Percentiles rank a stretch among this genome's conserved stretches.
phyloP scores from a whole-genome alignment of 1,139 yeast genomes.

The Kodamaea plutei region DNA sequence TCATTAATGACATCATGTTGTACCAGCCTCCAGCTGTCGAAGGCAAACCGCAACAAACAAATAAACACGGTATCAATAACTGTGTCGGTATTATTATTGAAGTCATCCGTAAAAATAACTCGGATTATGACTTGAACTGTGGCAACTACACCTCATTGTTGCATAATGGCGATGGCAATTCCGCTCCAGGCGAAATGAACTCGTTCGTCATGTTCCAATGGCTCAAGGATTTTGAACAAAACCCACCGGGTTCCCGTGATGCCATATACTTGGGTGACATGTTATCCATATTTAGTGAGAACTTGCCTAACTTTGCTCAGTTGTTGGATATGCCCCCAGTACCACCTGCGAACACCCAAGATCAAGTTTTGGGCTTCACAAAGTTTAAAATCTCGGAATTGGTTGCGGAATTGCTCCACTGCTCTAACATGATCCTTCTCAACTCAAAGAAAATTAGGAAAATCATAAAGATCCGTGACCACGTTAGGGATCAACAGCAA shows the following conservation, averaged over 20 bases:
- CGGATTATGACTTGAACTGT: constrained; percentile 46
- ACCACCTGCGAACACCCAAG: constrained; percentile 19
- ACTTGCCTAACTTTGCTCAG: constrained; percentile 28
- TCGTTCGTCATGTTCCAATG: constrained; percentile 44
- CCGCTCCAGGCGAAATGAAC: constrained; percentile 36
- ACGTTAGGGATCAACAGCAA: constrained; percentile 29
- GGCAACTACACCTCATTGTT: constrained; percentile 37
- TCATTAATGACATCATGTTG: constrained; percentile 43
- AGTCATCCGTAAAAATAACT: constrained; percentile 43
- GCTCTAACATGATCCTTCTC: constrained; percentile 46
- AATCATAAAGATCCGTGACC: constrained; percentile 35
- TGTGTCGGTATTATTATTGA: constrained; percentile 48
- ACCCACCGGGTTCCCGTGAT: constrained; percentile 45
- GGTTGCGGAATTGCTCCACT: constrained; percentile 45
- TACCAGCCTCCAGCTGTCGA: constrained; percentile 18
- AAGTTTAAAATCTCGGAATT: constrained; percentile 42
- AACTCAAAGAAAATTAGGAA: constrained; percentile 38
- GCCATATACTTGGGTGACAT: constrained; percentile 46
- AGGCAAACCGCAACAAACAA: constrained; percentile 18
- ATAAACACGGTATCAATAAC: constrained; percentile 45
- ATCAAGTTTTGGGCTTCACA: constrained; percentile 35
- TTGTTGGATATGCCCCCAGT: constrained; percentile 21
- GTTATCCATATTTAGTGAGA: constrained; percentile 38
- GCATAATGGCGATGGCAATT: constrained; percentile 25
- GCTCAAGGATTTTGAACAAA: constrained; percentile 46